These are phyloP conservation scores for Boletus rubropictus DNA, from an alignment of 768 basidiomycete species.

Conservation along the genomic window DNA sequence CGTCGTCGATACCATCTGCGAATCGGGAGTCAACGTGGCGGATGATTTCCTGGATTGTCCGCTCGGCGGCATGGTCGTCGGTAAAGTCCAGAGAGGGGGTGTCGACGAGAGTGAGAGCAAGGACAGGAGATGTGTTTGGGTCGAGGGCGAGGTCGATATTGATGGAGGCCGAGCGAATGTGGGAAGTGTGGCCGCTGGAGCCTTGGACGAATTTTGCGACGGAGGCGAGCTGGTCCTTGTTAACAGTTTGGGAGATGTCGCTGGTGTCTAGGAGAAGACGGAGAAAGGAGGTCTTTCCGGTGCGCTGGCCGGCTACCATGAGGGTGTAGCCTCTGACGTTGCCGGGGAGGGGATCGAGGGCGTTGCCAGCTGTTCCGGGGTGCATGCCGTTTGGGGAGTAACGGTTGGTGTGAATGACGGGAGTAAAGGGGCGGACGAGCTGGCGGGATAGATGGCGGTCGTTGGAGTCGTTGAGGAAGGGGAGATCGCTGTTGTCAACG, in stretches of 20 bases:
- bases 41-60: slow-evolving; percentile 60
- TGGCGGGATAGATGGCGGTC: slow-evolving; percentile 24
- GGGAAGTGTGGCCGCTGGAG: slow-evolving; percentile 64
- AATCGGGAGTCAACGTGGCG: slow-evolving; percentile 69
- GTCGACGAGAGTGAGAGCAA: slow-evolving; percentile 71
- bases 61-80: slow-evolving; percentile 60
- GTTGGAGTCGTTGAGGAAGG: slow-evolving; percentile 42
- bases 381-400: slow-evolving; percentile 26
- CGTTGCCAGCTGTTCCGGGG: slow-evolving; percentile 26
- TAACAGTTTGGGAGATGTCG: slow-evolving; percentile 53
- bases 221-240: slow-evolving; percentile 71
- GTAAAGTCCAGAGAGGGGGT: slow-evolving; percentile 75
- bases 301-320: slow-evolving; percentile 77
- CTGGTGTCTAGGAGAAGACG: slow-evolving; percentile 80
- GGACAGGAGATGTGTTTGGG: slow-evolving; percentile 39
- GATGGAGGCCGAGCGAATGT: slow-evolving; percentile 64
- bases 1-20: slow-evolving; percentile 70
- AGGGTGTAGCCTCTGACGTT: slow-evolving; percentile 48
- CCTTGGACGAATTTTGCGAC: slow-evolving; percentile 81
- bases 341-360: slow-evolving; percentile 23
- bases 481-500: slow-evolving; percentile 58
- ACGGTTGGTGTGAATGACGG: slow-evolving; percentile 19
- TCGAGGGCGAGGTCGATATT: slow-evolving; percentile 61
- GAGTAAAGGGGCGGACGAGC: slow-evolving; percentile 25
- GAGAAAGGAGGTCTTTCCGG: slow-evolving; percentile 85